Percentiles rank a stretch among this genome's conserved stretches.
phyloP scores from a whole-genome alignment of 148 eudicot genomes.

The Fallopia convolvulus region DNA sequence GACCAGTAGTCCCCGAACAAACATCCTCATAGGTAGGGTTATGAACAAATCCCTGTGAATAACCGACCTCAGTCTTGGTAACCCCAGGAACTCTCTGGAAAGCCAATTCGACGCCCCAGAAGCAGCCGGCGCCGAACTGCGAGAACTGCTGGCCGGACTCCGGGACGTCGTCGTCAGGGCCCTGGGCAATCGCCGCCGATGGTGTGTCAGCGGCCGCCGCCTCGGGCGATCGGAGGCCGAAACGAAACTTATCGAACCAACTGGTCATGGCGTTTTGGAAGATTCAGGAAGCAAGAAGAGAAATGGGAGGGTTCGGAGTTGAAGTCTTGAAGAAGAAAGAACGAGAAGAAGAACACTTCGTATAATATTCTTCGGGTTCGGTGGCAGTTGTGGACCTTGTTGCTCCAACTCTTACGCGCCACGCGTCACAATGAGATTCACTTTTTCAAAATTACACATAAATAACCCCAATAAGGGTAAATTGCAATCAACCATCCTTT shows the following conservation, averaged over 20 bases:
- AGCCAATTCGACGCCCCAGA: conserved; percentile 12
- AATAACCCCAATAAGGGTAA: too few species aligned
- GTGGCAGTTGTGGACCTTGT: background rate
- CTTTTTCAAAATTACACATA: background rate
- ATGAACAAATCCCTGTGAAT: conserved; percentile 1
- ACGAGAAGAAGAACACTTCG: background rate
- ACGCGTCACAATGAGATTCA: background rate
- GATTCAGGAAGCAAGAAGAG: background rate
- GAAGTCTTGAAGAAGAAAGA: background rate
- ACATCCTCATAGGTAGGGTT: conserved; percentile 4
- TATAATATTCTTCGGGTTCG: background rate
- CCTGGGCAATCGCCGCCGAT: conserved; percentile 1
- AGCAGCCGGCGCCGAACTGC: conserved; percentile 1
- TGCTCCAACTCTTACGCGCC: background rate
- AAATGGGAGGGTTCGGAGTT: conserved; percentile 2
- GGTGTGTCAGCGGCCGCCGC: background rate
- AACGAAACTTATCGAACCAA: conserved; percentile 8
- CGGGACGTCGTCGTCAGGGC: background rate
- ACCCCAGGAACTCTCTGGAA: conserved; percentile 12
- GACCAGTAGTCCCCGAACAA: conserved; percentile 5
- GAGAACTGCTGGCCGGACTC: conserved; percentile 8
- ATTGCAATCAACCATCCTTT: too few species aligned
- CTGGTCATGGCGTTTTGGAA: background rate
- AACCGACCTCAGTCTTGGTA: conserved; percentile 10
- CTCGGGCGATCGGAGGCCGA: background rate